Conservation (phyloP, 2,329 filamentous ascomycete species). For the Alternaria triticimaculans region DNA sequence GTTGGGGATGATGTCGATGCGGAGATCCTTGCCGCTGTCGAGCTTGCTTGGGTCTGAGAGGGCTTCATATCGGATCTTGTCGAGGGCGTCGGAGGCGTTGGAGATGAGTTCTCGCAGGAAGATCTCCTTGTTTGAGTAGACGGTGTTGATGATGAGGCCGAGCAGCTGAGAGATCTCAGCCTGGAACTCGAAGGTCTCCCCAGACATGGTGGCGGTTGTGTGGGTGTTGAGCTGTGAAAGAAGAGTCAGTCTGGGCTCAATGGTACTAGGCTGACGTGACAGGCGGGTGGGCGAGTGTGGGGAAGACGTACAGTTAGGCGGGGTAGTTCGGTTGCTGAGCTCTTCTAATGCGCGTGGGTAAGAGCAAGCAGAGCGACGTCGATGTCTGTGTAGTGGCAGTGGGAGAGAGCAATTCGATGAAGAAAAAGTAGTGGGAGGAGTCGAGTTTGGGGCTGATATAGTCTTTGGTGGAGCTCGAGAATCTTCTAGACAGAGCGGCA, state of each 20-base stretch:
- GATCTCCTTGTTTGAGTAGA: constrained; percentile 99
- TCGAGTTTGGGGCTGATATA: constrained; percentile 43
- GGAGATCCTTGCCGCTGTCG: constrained; percentile 95
- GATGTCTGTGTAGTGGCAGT: constrained; percentile 22
- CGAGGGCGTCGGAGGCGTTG: constrained; percentile 97
- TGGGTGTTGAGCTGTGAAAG: constrained; percentile 22
- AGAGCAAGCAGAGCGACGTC: constrained; percentile 32
- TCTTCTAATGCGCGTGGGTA: constrained; percentile 27
- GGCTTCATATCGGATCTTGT: constrained; percentile 99
- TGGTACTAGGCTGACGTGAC: constrained; percentile 13
- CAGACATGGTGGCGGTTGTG: constrained; percentile 69
- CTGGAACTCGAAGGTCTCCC: constrained; percentile 99
- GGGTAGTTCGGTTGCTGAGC: constrained; percentile 24
- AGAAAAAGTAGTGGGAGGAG: constrained; percentile 24
- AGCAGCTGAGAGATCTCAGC: constrained; percentile 99
- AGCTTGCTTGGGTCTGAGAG: constrained; percentile 97
- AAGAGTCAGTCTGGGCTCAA: constrained; percentile 15
- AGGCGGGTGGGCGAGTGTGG: constrained; percentile 13
- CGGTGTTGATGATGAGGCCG: constrained; percentile 99
- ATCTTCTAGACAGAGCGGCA: constrained; percentile 47
- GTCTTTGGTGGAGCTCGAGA: constrained; percentile 43
- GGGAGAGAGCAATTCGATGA: constrained; percentile 34
- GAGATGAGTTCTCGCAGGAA: constrained; percentile 98
- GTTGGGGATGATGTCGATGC: constrained; percentile 98
- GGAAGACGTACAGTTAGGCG: constrained; percentile 26